Evolutionary conservation across 2,329 filamentous ascomycete species (phyloP).

Genomic region (Apiospora arundinis): DNA sequence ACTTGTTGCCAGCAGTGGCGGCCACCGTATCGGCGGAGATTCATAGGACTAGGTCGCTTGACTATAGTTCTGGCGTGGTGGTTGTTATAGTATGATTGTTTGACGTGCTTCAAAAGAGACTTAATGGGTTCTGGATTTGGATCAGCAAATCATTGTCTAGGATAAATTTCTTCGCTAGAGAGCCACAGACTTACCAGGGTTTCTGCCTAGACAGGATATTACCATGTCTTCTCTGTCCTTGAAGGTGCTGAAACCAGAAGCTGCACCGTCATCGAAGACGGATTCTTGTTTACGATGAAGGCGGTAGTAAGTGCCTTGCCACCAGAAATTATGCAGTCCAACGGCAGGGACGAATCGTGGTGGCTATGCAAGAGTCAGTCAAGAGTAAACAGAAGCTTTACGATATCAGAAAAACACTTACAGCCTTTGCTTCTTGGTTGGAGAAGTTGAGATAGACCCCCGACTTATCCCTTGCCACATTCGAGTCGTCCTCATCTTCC

Average conservation of each 20-base stretch:
- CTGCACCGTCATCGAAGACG: constrained; percentile 44
- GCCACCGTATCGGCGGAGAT: constrained; percentile 51
- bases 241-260: constrained; percentile 43
- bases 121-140: constrained; percentile 56
- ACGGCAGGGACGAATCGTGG: constrained; percentile 61
- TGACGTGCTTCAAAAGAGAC: constrained; percentile 58
- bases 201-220: constrained; percentile 62
- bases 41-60: constrained; percentile 57
- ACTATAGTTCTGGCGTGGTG: constrained; percentile 64
- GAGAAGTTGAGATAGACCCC: constrained; percentile 65
- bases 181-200: constrained; percentile 37
- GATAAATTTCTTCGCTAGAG: neutral
- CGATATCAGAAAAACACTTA: constrained; percentile 35
- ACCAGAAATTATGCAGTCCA: constrained; percentile 61
- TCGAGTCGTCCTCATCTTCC: constrained; percentile 48
- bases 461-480: constrained; percentile 37
- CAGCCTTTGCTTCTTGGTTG: constrained; percentile 59
- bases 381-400: neutral
- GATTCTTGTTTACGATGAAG: constrained; percentile 54
- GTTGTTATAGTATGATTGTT: constrained; percentile 57
- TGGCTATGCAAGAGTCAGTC: constrained; percentile 37
- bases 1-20: constrained; percentile 61
- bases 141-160: neutral
- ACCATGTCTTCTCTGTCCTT: constrained; percentile 59
- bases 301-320: constrained; percentile 56